Base-by-base conservation (phyloP, 2,329 filamentous ascomycete species). In the Pleomassaria siparia region DNA sequence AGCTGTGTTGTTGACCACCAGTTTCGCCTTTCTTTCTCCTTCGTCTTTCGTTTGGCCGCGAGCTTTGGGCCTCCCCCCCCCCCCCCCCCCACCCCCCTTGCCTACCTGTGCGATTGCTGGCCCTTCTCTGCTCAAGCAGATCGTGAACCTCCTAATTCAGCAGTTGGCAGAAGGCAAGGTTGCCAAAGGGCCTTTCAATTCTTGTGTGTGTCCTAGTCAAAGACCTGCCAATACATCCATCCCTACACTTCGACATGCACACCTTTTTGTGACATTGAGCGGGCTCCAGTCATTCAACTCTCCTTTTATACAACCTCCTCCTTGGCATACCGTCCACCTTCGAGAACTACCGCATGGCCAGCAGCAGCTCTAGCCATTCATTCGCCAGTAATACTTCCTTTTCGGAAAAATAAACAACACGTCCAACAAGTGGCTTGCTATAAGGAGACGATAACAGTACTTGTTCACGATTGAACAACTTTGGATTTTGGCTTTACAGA, bases 1-100 rank as follows among this genome's bases (percentile, higher is more conserved):
- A 70, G 60, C 62, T 55, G 64, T 63, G 59, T 62, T 69, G 60
- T 62, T 54, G 54, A 67, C 59, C 56, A 53, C 54, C 56, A 57
- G 66, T 69, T 69, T 69, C 66, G 63, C 50, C 57, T 63, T 59
- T 63, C 53, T 59, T 60, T 54, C 42, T 40, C 54, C 58, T 51
- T 51, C 41, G 47, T 54, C 57, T 45, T 62, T 67, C 59, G 62
- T 69, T 69, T 67, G 65, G 43, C 44, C 42, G 51, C 47, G 36
- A 57, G 45, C 49, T 37, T 43, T 47, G 45, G 46, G 44, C 25
- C 36, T 29, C 41, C 43, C n/a, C 37, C 16, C n/a, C n/a, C n/a
- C n/a, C n/a, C n/a, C n/a, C n/a, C n/a, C n/a, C n/a, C n/a, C n/a
- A n/a, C n/a, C n/a, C n/a, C n/a, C n/a, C n/a, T n/a, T n/a, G n/a